Conservation (phyloP, 2,329 filamentous ascomycete genomes). For the Botryotinia narcissicola region DNA sequence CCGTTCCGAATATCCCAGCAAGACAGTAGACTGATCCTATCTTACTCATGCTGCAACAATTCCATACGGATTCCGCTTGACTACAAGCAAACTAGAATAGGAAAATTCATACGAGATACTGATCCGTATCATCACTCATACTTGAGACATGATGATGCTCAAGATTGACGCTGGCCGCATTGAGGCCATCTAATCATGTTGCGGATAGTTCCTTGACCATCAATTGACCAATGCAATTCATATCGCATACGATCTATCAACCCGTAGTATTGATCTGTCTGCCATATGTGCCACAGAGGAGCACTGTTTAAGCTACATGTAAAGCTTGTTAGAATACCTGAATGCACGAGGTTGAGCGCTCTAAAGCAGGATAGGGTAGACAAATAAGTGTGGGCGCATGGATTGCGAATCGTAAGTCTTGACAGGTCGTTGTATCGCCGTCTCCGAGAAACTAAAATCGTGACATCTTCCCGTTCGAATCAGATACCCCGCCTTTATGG, state of each 20-base stretch:
- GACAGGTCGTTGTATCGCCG: conserved; percentile 7
- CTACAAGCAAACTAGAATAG: not conserved
- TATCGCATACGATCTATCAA: not conserved
- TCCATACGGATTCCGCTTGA: not conserved
- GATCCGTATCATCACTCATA: not conserved
- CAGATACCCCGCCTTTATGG: not conserved
- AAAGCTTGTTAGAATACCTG: not conserved
- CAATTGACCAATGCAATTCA: not conserved
- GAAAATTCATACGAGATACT: not conserved
- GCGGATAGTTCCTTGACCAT: not conserved
- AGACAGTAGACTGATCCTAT: not conserved
- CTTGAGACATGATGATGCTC: not conserved
- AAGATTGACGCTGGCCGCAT: conserved; percentile 16
- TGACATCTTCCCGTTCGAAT: conserved; percentile 11
- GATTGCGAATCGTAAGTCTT: not conserved
- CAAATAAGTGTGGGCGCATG: not conserved
- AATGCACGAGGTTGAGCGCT: not conserved
- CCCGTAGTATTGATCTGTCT: conserved; percentile 3
- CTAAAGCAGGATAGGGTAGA: no score
- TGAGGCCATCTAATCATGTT: not conserved
- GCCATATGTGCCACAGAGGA: not conserved
- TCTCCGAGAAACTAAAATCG: conserved; percentile 14
- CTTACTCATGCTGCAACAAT: not conserved
- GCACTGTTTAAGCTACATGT: conserved; percentile 3
- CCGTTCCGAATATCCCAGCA: not conserved